Percentiles rank a stretch among this genome's conserved stretches.
Evolutionary conservation across 75 land plant genomes (phyloP).

Genomic region (Gnetum montanum): DNA sequence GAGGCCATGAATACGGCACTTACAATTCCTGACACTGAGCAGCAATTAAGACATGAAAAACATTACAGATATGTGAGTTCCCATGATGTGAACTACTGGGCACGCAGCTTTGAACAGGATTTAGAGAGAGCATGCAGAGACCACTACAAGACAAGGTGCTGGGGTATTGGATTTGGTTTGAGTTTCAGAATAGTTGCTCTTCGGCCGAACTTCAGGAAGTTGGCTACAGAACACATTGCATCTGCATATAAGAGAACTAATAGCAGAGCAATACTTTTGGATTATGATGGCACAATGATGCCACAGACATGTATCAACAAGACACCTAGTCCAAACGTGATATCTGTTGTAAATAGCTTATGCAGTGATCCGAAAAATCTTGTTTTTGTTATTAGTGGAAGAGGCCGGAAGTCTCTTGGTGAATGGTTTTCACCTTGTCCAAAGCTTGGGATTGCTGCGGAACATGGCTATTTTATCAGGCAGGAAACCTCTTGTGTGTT

Average conservation of each 20-base stretch:
- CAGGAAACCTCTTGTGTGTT: conserved; percentile 14
- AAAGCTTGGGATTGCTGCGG: conserved; percentile 61
- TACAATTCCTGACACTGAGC: conserved; percentile 39
- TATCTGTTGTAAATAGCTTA: conserved; percentile 36
- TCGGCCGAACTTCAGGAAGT: conserved; percentile 48
- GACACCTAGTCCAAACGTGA: conserved; percentile 43
- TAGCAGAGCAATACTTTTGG: conserved; percentile 59
- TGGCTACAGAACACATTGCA: conserved; percentile 33
- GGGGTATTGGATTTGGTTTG: conserved; percentile 65
- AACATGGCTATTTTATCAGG: conserved; percentile 72
- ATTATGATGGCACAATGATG: conserved; percentile 74
- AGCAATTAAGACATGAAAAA: conserved; percentile 63
- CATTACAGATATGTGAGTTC: conserved; percentile 67
- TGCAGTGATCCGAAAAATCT: conserved; percentile 40
- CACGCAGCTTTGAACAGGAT: conserved; percentile 56
- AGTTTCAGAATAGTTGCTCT: conserved; percentile 57
- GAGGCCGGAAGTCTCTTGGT: conserved; percentile 30
- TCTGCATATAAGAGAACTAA: conserved; percentile 37
- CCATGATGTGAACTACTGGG: conserved; percentile 69
- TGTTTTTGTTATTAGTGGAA: conserved; percentile 73
- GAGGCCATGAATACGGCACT: conserved; percentile 51
- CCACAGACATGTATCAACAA: conserved; percentile 46
- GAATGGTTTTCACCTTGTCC: conserved; percentile 59
- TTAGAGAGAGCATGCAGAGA: conserved; percentile 58
- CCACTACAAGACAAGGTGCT: conserved; percentile 45